Conservation (phyloP, 2,329 filamentous ascomycete genomes). For the Fusarium hainanense region DNA sequence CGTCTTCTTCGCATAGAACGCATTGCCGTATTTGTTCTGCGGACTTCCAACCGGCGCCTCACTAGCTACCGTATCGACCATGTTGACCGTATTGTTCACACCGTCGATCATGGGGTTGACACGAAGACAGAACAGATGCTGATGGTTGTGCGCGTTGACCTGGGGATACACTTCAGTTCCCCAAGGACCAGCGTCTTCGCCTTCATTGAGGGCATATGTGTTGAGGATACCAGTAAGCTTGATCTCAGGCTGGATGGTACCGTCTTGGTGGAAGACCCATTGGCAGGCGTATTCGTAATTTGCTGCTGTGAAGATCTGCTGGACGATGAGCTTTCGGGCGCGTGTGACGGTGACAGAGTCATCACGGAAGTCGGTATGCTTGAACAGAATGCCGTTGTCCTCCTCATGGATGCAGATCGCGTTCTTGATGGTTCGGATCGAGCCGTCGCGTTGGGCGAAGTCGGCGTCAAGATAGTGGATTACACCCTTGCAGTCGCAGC, state of each 20-base stretch:
- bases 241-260: conserved; percentile 90
- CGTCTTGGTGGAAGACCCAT: conserved; percentile 89
- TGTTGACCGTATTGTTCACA: conserved; percentile 83
- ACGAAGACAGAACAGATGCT: conserved; percentile 92
- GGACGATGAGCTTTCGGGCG: conserved; percentile 85
- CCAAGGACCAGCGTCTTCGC: conserved; percentile 86
- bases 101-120: conserved; percentile 90
- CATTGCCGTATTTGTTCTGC: conserved; percentile 91
- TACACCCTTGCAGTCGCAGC: conserved; percentile 87
- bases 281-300: conserved; percentile 87
- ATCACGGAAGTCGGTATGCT: conserved; percentile 93
- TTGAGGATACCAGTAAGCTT: conserved; percentile 93
- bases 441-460: conserved; percentile 82
- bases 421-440: conserved; percentile 86
- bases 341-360: conserved; percentile 88
- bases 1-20: conserved; percentile 86
- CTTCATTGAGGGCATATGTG: conserved; percentile 84
- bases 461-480: conserved; percentile 93
- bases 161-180: conserved; percentile 87
- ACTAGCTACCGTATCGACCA: conserved; percentile 78
- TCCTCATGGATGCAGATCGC: conserved; percentile 97
- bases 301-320: conserved; percentile 93
- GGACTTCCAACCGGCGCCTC: conserved; percentile 80
- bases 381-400: conserved; percentile 91
- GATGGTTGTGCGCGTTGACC: conserved; percentile 94